phyloP scores from a whole-genome alignment of 2,329 filamentous ascomycete species.

The Herpomyces periplanetae region DNA sequence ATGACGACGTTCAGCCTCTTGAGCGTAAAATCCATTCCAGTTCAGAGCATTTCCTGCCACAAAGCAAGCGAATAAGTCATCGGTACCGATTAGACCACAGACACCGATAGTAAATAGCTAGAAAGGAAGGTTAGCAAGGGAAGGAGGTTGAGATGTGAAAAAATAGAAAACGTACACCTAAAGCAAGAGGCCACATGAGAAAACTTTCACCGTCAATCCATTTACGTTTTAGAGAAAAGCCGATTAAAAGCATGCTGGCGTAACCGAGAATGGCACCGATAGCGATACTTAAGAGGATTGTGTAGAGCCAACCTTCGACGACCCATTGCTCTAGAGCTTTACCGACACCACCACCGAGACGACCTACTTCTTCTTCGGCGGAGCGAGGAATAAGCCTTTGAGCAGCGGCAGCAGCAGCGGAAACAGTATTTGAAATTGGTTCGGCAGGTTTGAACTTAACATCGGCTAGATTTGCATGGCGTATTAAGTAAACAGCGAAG shows the following conservation, averaged over 20 bases:
- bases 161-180: conserved; percentile 8
- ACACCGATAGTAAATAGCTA: conserved; percentile 18
- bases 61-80: conserved; percentile 20
- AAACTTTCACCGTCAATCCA: conserved; percentile 18
- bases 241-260: conserved; percentile 11
- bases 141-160: conserved; percentile 2
- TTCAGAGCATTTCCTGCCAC: conserved; percentile 18
- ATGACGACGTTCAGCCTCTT: conserved; percentile 15
- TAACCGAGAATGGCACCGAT: conserved; percentile 15
- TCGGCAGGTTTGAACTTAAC: no score
- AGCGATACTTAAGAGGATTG: conserved; percentile 13
- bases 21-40: conserved; percentile 19
- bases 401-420: conserved; percentile 4
- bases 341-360: conserved; percentile 13
- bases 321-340: conserved; percentile 16
- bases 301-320: conserved; percentile 18
- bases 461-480: conserved; percentile 10
- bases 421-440: conserved; percentile 3
- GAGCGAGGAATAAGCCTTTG: conserved; percentile 5
- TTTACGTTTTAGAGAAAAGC: conserved; percentile 8
- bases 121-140: no score
- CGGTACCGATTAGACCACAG: conserved; percentile 16
- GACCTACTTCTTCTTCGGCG: conserved; percentile 10
- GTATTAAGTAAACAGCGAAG: conserved; percentile 16
- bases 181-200: conserved; percentile 12